These are phyloP conservation scores for Boletus coccyginus DNA, from an alignment of 768 basidiomycete genomes.

Conservation along the genomic window DNA sequence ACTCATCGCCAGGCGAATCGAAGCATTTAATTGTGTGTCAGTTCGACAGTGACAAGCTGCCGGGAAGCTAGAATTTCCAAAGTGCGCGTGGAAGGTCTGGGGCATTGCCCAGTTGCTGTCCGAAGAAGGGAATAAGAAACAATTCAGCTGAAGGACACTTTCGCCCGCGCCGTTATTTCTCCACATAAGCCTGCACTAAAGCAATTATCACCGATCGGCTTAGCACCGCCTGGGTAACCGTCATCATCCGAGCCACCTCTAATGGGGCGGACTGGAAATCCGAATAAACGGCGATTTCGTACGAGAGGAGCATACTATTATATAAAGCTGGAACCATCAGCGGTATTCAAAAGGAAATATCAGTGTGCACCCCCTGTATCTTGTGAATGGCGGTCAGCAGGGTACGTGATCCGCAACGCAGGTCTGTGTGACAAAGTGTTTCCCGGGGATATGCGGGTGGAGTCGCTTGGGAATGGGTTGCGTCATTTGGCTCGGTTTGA, in stretches of 20 bases:
- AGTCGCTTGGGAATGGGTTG: constrained; percentile 54
- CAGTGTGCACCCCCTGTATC: too few relatives aligned
- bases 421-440: constrained; percentile 28
- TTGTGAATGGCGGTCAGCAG: too few relatives aligned
- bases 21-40: not conserved
- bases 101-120: too few relatives aligned
- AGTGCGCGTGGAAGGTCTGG: too few relatives aligned
- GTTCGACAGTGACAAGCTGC: not conserved
- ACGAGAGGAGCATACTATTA: constrained; percentile 62
- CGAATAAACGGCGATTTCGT: constrained; percentile 70
- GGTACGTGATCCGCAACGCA: constrained; percentile 55
- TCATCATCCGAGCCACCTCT: constrained; percentile 66
- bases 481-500: constrained; percentile 61
- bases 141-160: constrained; percentile 33
- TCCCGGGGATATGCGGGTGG: constrained; percentile 30
- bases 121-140: too few relatives aligned
- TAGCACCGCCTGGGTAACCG: constrained; percentile 69
- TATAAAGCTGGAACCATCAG: too few relatives aligned
- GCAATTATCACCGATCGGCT: constrained; percentile 42
- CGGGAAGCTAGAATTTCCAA: too few relatives aligned
- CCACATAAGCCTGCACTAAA: constrained; percentile 71
- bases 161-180: constrained; percentile 61
- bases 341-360: too few relatives aligned
- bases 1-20: too few relatives aligned
- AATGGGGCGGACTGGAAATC: constrained; percentile 67